Evolutionary conservation across 768 basidiomycete genomes (phyloP), one percentile per base, ranked within the genome.

Genomic region (Pleurotus pulmonarius): DNA sequence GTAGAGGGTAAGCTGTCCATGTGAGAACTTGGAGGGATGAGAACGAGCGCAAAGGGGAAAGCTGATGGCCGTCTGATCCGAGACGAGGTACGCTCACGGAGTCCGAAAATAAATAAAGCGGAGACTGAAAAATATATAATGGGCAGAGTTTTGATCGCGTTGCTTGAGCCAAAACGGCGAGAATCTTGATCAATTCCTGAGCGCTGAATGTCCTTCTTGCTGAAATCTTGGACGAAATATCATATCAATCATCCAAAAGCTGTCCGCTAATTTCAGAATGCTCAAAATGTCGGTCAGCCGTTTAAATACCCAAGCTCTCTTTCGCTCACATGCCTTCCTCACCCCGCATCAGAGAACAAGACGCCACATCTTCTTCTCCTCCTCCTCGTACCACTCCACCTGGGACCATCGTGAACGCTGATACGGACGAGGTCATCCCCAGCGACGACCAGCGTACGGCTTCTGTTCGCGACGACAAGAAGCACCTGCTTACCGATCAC

Each of bases 191-290:
- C 18, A 45, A 49, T 61, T 59, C 59, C 39, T 40, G 49, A 24
- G 56, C 56, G 61, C 59, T 57, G 61, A 54, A 58, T 60, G 61
- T 55, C 55, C 60, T 56, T 62, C 29, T 8, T 34, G 29, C 29
- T 34, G 29, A 34, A 34, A 56, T 55, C 59, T 60, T 52, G 54
- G 41, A 25, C 60, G 46, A 49, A 24, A 44, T 58, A 56, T 51
- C 61, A 64, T 62, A 61, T 64, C 60, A 62, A 64, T 62, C 57
- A 58, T 45, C 46, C 47, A 57, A 62, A 62, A 60, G 58, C 56
- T 56, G 59, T 64, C 60, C 56, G 39, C 51, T 58, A 54, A 51
- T 62, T 69, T 71, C 67, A 68, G 67, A 65, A 63, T 70, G 70
- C 69, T 70, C 46, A 24, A 46, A 66, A 61, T 47, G 41, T 37